Percentiles rank a stretch among this genome's conserved stretches.
Conservation (phyloP, 2,329 filamentous ascomycete genomes). For the Fusarium ramigenum region DNA sequence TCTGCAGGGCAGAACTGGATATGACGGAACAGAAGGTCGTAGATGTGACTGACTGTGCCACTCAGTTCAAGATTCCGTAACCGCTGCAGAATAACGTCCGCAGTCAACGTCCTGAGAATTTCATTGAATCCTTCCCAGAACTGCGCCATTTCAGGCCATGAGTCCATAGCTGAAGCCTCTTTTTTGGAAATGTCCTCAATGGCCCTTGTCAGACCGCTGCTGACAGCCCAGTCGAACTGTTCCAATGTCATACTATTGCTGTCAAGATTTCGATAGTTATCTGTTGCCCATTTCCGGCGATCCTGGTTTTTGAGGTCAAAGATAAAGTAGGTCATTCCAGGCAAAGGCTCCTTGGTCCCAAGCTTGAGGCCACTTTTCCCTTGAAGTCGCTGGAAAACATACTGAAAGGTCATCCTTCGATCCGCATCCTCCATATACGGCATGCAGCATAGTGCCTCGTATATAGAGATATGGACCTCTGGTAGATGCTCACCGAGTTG, state of each 20-base stretch:
- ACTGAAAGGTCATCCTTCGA: constrained; percentile 73
- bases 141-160: constrained; percentile 63
- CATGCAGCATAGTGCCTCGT: constrained; percentile 87
- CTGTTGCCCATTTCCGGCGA: constrained; percentile 51
- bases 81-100: constrained; percentile 78
- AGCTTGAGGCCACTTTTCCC: constrained; percentile 82
- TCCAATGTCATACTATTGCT: constrained; percentile 69
- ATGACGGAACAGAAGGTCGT: constrained; percentile 66
- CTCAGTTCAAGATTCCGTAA: constrained; percentile 82
- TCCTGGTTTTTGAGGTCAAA: constrained; percentile 72
- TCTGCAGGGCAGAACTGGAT: constrained; percentile 60
- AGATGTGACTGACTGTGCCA: constrained; percentile 68
- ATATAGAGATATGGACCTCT: constrained; percentile 79
- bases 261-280: constrained; percentile 59
- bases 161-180: constrained; percentile 51
- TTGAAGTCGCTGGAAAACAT: constrained; percentile 78
- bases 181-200: constrained; percentile 68
- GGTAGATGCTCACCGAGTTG: constrained; percentile 59
- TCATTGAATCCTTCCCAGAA: constrained; percentile 84
- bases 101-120: constrained; percentile 78
- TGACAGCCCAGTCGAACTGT: constrained; percentile 90
- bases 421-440: constrained; percentile 72
- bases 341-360: constrained; percentile 75
- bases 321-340: constrained; percentile 85
- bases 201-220: constrained; percentile 73